These are phyloP conservation scores for Nannochloris sp. DNA, from an alignment of 139 green algal genomes.

Conservation along the genomic window DNA sequence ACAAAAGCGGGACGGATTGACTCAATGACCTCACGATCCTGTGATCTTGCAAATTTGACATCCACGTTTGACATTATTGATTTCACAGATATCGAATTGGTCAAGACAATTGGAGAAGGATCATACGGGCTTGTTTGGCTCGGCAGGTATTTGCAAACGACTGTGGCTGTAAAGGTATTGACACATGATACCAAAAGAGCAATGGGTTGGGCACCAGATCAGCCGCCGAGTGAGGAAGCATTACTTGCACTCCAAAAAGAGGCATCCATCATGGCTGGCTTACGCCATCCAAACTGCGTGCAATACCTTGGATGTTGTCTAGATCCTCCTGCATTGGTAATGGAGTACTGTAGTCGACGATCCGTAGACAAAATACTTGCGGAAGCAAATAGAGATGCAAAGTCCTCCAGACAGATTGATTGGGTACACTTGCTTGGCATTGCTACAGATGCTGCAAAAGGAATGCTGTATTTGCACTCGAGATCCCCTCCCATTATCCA, in stretches of 20 bases:
- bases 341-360: slow-evolving; percentile 39
- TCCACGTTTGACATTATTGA: slow-evolving; percentile 4
- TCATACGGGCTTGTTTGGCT: slow-evolving; percentile 31
- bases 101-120: slow-evolving; percentile 21
- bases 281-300: slow-evolving; percentile 48
- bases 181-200: background rate
- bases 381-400: background rate
- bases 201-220: background rate
- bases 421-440: slow-evolving; percentile 40
- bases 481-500: slow-evolving; percentile 36
- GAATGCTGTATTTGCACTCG: slow-evolving; percentile 42
- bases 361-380: slow-evolving; percentile 39
- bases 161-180: slow-evolving; percentile 23
- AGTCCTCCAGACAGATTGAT: slow-evolving; percentile 20
- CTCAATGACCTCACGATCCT: background rate
- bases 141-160: slow-evolving; percentile 18
- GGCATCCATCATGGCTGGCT: slow-evolving; percentile 35
- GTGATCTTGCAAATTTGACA: background rate
- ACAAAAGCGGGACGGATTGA: background rate
- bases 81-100: slow-evolving; percentile 21
- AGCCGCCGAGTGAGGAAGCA: background rate
- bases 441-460: slow-evolving; percentile 40
- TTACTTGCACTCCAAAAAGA: slow-evolving; percentile 12
- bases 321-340: slow-evolving; percentile 37
- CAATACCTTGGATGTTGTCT: slow-evolving; percentile 42